Percentiles rank a stretch among this genome's conserved stretches.
Evolutionary conservation across 176 grass and related monocot genomes (phyloP).

Genomic region (Bromus sterilis): DNA sequence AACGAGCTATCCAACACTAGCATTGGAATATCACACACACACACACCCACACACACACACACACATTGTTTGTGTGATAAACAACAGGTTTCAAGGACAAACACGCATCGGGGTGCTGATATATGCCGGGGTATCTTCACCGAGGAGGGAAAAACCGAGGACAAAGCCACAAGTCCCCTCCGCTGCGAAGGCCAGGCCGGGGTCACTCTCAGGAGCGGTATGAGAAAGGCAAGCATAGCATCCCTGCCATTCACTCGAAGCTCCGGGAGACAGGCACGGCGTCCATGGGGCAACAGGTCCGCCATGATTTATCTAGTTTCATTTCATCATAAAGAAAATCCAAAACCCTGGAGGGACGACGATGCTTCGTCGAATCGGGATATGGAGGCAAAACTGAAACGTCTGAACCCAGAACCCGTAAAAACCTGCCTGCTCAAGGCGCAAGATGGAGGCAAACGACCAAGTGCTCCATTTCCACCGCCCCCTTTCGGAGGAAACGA

Average conservation of each 20-base stretch:
- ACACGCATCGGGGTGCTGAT: not conserved
- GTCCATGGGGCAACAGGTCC: too few relatives aligned
- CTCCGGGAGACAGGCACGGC: conserved; percentile 12
- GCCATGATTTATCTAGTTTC: too few relatives aligned
- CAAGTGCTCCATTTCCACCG: not conserved
- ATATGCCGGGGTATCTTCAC: conserved; percentile 21
- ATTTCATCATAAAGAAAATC: too few relatives aligned
- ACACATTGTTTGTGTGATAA: not conserved
- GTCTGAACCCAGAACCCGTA: too few relatives aligned
- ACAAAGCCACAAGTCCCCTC: not conserved
- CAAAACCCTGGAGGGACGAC: not conserved
- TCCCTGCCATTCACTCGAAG: conserved; percentile 46
- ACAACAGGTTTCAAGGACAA: not conserved
- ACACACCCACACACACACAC: too few relatives aligned
- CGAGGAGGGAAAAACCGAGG: not conserved
- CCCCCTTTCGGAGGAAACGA: not conserved
- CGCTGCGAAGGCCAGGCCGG: not conserved
- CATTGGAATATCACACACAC: not conserved
- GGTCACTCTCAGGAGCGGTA: conserved; percentile 34
- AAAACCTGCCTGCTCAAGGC: too few relatives aligned
- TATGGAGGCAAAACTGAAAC: not conserved
- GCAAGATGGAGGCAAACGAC: too few relatives aligned
- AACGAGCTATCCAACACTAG: not conserved
- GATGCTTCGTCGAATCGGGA: not conserved
- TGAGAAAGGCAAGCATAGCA: conserved; percentile 44